phyloP scores from a whole-genome alignment of 2,329 filamentous ascomycete genomes.

The Pleoardoris graminearum region DNA sequence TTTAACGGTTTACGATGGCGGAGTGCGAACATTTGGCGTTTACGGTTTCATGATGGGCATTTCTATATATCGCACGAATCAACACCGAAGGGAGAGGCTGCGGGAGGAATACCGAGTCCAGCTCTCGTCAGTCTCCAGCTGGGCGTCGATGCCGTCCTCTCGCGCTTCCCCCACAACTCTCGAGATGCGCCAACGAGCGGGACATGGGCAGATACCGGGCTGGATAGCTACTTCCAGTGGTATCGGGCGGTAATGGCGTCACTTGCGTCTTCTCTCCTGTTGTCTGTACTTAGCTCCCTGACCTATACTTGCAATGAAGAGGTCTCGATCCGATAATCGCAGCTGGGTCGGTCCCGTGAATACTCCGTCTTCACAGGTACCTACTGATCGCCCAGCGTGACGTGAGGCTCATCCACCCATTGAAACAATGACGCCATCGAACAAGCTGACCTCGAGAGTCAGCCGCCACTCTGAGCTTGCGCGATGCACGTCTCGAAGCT shows the following conservation, averaged over 20 bases:
- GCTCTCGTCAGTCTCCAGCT: slow-evolving; percentile 2
- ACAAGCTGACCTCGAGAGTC: slow-evolving; percentile 20
- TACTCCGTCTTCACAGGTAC: background rate
- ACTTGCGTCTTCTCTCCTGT: slow-evolving; percentile 17
- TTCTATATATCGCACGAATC: background rate
- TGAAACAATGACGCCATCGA: slow-evolving; percentile 41
- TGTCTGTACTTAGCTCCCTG: background rate
- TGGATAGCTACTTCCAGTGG: slow-evolving; percentile 4
- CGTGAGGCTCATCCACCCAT: slow-evolving; percentile 33
- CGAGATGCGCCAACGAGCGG: background rate
- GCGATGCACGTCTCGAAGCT: background rate
- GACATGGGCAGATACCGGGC: background rate
- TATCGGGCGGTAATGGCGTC: background rate
- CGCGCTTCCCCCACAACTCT: background rate
- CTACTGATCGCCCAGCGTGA: slow-evolving; percentile 29
- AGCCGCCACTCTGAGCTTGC: slow-evolving; percentile 1
- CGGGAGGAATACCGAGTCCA: background rate
- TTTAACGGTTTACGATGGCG: slow-evolving; percentile 22
- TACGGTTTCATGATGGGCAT: slow-evolving; percentile 24
- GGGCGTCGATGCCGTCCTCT: background rate
- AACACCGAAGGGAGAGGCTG: background rate
- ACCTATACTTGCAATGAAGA: slow-evolving; percentile 24
- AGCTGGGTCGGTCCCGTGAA: slow-evolving; percentile 15
- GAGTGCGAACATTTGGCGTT: slow-evolving; percentile 32
- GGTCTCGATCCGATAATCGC: slow-evolving; percentile 15